These are phyloP conservation scores for Glycine soja DNA, from an alignment of 306 rosid species.

Conservation along the genomic window DNA sequence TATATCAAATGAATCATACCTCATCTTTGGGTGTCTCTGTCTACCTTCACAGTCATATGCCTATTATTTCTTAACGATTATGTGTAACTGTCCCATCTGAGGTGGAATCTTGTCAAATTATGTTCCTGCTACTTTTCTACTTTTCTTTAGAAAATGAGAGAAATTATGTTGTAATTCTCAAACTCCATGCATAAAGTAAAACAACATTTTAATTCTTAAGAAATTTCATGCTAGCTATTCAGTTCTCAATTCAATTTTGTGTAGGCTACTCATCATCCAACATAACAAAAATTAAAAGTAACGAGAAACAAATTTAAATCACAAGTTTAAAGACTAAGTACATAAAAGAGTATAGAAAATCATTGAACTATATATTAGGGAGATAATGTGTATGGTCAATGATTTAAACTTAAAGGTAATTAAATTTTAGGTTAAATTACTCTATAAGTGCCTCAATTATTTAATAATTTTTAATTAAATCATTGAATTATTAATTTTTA, in stretches of 20 bases:
- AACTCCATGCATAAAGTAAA: background rate
- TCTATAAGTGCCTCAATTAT: too few species aligned
- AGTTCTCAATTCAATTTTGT: background rate
- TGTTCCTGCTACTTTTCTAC: background rate
- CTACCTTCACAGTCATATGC: background rate
- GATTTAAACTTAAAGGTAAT: background rate
- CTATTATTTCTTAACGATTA: background rate
- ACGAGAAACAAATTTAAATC: background rate
- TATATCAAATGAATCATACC: background rate
- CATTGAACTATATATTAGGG: background rate
- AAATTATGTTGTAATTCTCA: background rate
- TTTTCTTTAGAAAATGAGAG: background rate
- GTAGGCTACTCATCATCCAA: background rate
- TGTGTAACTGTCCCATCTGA: background rate
- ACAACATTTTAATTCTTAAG: background rate
- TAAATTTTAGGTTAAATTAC: background rate
- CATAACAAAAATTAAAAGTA: background rate
- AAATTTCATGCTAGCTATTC: background rate
- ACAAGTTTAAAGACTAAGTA: background rate
- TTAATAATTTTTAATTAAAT: too few species aligned
- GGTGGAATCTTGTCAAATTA: background rate
- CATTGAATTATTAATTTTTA: too few species aligned
- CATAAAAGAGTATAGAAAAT: background rate
- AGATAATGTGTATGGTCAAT: background rate
- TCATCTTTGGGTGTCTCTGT: background rate